These are phyloP conservation scores for Penicillium dipodomyicola DNA, from an alignment of 495 filamentous ascomycete genomes.

Conservation along the genomic window DNA sequence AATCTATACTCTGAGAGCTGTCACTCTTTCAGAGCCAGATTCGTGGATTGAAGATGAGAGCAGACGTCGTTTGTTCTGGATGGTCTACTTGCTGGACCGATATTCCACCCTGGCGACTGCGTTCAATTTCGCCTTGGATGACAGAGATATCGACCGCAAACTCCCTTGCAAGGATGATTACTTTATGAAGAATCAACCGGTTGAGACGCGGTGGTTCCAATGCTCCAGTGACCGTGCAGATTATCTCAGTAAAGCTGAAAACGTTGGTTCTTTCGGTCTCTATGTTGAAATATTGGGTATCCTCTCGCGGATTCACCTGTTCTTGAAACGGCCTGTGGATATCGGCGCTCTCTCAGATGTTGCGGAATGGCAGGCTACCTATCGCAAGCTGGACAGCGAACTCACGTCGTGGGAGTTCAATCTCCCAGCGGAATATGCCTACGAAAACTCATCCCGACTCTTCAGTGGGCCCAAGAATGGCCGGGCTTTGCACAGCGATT, in stretches of 20 bases:
- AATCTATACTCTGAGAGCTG: slow-evolving; percentile 80
- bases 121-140: slow-evolving; percentile 84
- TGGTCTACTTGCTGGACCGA: slow-evolving; percentile 84
- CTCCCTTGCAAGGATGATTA: slow-evolving; percentile 83
- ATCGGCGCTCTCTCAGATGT: slow-evolving; percentile 81
- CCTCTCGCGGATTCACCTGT: slow-evolving; percentile 78
- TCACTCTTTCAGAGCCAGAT: slow-evolving; percentile 74
- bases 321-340: slow-evolving; percentile 83
- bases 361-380: slow-evolving; percentile 82
- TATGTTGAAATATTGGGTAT: slow-evolving; percentile 86
- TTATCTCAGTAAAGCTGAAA: slow-evolving; percentile 69
- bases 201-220: slow-evolving; percentile 80
- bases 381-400: slow-evolving; percentile 75
- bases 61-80: slow-evolving; percentile 81
- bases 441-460: slow-evolving; percentile 66
- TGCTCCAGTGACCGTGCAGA: slow-evolving; percentile 52
- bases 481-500: slow-evolving; percentile 71
- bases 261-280: slow-evolving; percentile 80
- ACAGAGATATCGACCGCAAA: slow-evolving; percentile 83
- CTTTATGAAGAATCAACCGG: slow-evolving; percentile 77
- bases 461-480: slow-evolving; percentile 60
- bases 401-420: slow-evolving; percentile 79
- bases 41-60: slow-evolving; percentile 89
- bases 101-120: slow-evolving; percentile 87
- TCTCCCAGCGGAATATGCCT: slow-evolving; percentile 73